Evolutionary conservation across 345 rosid genomes (phyloP), one percentile per base, ranked within the genome.

Genomic region (Aethionema arabicum): DNA sequence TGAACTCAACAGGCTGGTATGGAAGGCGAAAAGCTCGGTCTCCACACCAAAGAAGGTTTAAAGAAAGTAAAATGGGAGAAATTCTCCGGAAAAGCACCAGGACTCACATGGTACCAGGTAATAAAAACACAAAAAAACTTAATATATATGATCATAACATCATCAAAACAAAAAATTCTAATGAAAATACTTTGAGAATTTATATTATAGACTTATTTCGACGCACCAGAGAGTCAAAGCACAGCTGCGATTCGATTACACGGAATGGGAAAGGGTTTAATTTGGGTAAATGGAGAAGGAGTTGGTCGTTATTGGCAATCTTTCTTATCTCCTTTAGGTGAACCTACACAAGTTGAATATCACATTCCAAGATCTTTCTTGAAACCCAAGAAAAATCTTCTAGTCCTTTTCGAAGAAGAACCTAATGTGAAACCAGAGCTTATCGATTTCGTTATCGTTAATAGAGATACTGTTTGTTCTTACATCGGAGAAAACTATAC

Each of bases 21-120:
- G 78, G 66, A 56, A 31, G 99, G 99, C 8, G 91, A 90, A 75
- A 80, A 70, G 67, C 69, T 52, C 5, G 65, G 59, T 3, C 4
- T 78, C 61, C 87, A 61, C 77, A 74, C 77, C 2, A 44, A 78
- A 47, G 76, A 74, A 67, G 97, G 97, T 38, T 41, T 74, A 21
- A 52, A 79, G 14, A 69, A 74, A 13, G 83, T 77, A 30, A 33
- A 74, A 4, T 90, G 97, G 99, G 55, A 59, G 38, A 39, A 69
- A 15, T 65, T 69, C 0, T 50, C 68, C 6, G 76, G 74, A 46
- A 70, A 37, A 12, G 69, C 73, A 47, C 78, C 78, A 4, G 73
- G 88, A 11, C 62, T 87, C 35, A 76, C 95, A 61, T 93, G 99
- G 99, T 90, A 74, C 79, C 83, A 90, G 98, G 96, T 86, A 37